These are phyloP conservation scores for Lophiotrema nucula DNA, from an alignment of 495 filamentous ascomycete genomes.

Conservation along the genomic window DNA sequence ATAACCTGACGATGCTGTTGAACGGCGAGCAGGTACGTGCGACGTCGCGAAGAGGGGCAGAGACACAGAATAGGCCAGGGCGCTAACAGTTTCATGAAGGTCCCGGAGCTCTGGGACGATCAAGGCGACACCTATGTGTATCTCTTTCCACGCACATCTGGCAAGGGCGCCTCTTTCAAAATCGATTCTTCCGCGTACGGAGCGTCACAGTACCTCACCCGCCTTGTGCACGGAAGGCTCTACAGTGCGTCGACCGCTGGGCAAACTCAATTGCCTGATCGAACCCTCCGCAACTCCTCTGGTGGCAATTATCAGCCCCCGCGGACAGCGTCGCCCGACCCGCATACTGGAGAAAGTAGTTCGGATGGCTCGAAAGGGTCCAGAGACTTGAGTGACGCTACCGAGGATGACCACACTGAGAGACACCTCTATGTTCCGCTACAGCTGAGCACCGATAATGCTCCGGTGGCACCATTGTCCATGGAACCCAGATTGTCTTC, in stretches of 20 bases:
- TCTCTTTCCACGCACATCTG: constrained; percentile 66
- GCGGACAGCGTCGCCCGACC: constrained; percentile 21
- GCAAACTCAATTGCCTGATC: constrained; percentile 13
- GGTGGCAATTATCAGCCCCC: constrained; percentile 2
- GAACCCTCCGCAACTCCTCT: constrained; percentile 7
- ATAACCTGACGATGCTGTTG: constrained; percentile 31
- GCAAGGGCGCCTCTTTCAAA: constrained; percentile 72
- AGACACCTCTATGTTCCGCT: constrained; percentile 70
- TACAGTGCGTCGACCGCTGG: constrained; percentile 26
- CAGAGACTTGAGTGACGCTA: constrained; percentile 38
- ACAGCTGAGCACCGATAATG: constrained; percentile 34
- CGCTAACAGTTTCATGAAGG: constrained; percentile 44
- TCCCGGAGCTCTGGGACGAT: constrained; percentile 88
- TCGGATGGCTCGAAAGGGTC: constrained; percentile 37
- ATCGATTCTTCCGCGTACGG: constrained; percentile 69
- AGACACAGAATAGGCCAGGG: background rate
- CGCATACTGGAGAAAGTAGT: constrained; percentile 13
- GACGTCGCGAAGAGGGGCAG: too few species aligned
- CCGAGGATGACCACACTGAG: constrained; percentile 44
- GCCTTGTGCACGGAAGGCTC: constrained; percentile 62
- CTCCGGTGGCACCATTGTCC: constrained; percentile 39
- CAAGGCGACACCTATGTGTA: constrained; percentile 80
- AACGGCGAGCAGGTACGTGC: constrained; percentile 29
- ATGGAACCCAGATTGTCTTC: constrained; percentile 42
- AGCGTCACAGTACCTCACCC: constrained; percentile 66